Evolutionary conservation across 768 basidiomycete species (phyloP), one percentile per base, ranked within the genome.

Genomic region (Suillus paluster): DNA sequence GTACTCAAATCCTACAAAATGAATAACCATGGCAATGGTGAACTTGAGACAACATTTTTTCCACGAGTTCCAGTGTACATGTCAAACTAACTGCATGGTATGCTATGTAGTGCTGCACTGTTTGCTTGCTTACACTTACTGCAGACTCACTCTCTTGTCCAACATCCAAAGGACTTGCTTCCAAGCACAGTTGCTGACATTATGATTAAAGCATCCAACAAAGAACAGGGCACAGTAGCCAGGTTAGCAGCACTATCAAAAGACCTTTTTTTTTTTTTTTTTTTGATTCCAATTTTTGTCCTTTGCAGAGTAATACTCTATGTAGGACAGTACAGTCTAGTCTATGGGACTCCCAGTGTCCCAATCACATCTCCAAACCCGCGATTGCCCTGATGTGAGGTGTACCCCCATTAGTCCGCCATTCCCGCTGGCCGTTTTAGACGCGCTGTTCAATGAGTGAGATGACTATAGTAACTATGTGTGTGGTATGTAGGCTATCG

Each of bases 41-140:
- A 76, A 52, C 65, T 79, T 0, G 74, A 77, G 57, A 57, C 64
- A 1, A 66, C 71, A 0, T 71, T 75, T 61, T n/a, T 70, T 77
- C 46, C 64, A 69, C 4, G 73, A 70, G 54, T 73, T 73, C 55
- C 67, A 70, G 38, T 63, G 86, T 85, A 21, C 89, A 89, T 71
- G 86, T 89, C 41, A 84, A 85, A 34, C 89, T 90, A 73, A 89
- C 90, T 19, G 89, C 87, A 30, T 91, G 89, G 88, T 86, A 61
- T 74, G 39, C 25, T 36, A 6, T 36, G 36, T 36, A 36, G 10
- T 12, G 36, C 36, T 36, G 36, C 36, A 36, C 36, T 36, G 36
- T 36, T 36, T 3, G 10, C 36, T 36, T 10, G 9, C 36, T 36
- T 36, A 36, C 36, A 12, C 1, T 36, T 48, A 9, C 34, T n/a